Percentiles rank a stretch among this genome's conserved stretches.
These are phyloP conservation scores for Cryptosporidium sp. DNA, from an alignment of 169 alveolate genomes.

Conservation along the genomic window DNA sequence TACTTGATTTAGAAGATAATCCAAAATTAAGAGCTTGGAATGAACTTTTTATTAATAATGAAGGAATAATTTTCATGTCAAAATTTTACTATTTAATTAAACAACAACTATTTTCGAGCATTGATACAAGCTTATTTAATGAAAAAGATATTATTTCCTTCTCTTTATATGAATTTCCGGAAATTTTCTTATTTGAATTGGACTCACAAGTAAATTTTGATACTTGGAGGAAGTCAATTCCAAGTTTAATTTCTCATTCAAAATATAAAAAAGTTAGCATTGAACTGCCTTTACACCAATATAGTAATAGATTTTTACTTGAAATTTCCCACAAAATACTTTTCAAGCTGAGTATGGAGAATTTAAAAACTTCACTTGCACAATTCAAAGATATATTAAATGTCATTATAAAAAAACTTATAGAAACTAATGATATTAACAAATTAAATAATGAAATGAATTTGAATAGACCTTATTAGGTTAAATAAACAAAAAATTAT, in stretches of 20 bases:
- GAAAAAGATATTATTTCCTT: constrained; percentile 36
- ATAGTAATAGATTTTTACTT: neutral
- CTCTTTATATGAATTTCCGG: constrained; percentile 16
- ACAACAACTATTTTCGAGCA: constrained; percentile 6
- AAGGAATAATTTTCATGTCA: constrained; percentile 55
- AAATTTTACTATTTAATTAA: constrained; percentile 28
- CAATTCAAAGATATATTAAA: constrained; percentile 11
- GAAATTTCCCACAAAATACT: constrained; percentile 1
- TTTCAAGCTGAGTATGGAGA: neutral
- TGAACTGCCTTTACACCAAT: neutral
- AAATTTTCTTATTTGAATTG: neutral
- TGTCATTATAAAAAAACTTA: constrained; percentile 16
- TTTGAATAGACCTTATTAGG: neutral
- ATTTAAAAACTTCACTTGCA: neutral
- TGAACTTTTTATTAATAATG: constrained; percentile 21
- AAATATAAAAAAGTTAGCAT: neutral
- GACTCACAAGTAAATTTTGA: neutral
- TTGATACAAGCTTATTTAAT: constrained; percentile 47
- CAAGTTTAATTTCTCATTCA: neutral
- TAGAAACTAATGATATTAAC: neutral
- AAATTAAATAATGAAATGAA: constrained; percentile 12
- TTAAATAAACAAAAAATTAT: neutral
- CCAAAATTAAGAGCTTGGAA: constrained; percentile 23
- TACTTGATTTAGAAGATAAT: constrained; percentile 42
- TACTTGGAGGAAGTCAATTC: constrained; percentile 37